Base-by-base conservation (phyloP, 768 basidiomycete genomes). In the Stropharia rugosoannulata region DNA sequence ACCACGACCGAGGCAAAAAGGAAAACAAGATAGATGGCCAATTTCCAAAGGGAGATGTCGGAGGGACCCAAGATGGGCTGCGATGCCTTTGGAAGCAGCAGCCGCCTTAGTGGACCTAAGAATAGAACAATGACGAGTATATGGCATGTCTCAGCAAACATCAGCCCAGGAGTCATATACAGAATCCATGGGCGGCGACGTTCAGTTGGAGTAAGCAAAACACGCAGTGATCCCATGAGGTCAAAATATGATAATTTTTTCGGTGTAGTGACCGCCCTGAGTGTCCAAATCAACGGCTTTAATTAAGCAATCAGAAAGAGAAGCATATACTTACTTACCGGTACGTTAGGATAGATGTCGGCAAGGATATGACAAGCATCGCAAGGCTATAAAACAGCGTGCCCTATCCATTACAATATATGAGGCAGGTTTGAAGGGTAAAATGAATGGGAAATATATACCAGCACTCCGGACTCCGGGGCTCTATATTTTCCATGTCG, bases 201-300 rank as follows among this genome's bases (percentile, higher is more conserved):
- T 68, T 94, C 92, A 5, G 90, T 92, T 5, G 90, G 87, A 0
- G 92, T 94, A 53, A 94, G 76, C 35, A 94, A 75, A 56, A 86
- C 69, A 18, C 88, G 87, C 13, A 93, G 69, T 16, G 87, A 81
- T 57, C 80, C 75, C 53, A 80, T 64, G 2, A 79, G 73, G 35
- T 79, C 73, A 63, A 87, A 78, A 64, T 81, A 91, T 2, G 86
- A 80, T 35, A 95, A 74, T 65, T 80, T 85, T 69, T 89, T 83
- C 0, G 92, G 92, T 1, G 93, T 94, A 1, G 89, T 92, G 59
- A 94, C 88, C 2, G 93, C 80, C 40, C 92, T 94, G 59, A 18
- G 49, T 38, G 16, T 43, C 37, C 25, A 18, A 51, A 25, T 59
- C 50, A 39, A 55, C 22, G 44, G 13, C 46, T 54, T 32, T 32